phyloP scores from a whole-genome alignment of 768 basidiomycete species.

The Royoungia palumana region DNA sequence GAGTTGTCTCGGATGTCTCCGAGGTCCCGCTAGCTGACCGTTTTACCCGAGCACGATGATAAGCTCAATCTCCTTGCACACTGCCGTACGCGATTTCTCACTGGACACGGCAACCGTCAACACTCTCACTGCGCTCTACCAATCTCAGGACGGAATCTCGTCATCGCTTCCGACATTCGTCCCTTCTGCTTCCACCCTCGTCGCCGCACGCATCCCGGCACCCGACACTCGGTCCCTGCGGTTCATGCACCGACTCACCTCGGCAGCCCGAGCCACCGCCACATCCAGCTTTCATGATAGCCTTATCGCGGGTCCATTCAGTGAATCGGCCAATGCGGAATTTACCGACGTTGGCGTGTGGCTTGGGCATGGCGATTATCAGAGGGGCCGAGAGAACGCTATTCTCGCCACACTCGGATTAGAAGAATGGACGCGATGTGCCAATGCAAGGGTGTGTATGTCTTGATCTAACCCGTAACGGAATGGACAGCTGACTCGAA shows the following conservation, averaged over 20 bases:
- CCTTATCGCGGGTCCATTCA: slow-evolving; percentile 49
- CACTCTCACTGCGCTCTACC: slow-evolving; percentile 11
- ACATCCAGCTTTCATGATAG: slow-evolving; percentile 43
- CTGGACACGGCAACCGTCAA: slow-evolving; percentile 1
- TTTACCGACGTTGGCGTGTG: slow-evolving; percentile 51
- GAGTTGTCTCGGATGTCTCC: no score
- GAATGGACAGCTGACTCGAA: background rate
- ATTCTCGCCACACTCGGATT: slow-evolving; percentile 36
- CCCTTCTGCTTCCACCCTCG: slow-evolving; percentile 8
- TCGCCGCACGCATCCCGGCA: slow-evolving; percentile 5
- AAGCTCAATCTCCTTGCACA: slow-evolving; percentile 3
- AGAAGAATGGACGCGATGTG: slow-evolving; percentile 16
- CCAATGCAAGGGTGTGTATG: slow-evolving; percentile 10
- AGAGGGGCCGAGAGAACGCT: slow-evolving; percentile 26
- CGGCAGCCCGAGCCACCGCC: slow-evolving; percentile 39
- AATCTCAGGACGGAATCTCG: background rate
- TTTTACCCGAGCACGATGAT: background rate
- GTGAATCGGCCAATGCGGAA: slow-evolving; percentile 49
- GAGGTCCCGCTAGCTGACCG: background rate
- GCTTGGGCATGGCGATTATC: slow-evolving; percentile 43
- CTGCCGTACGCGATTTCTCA: background rate
- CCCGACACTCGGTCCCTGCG: slow-evolving; percentile 1
- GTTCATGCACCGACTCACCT: slow-evolving; percentile 32
- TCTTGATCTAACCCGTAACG: background rate
- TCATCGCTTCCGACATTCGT: slow-evolving; percentile 14